Conservation (phyloP, 257 asterid species). For the Petrea volubilis region DNA sequence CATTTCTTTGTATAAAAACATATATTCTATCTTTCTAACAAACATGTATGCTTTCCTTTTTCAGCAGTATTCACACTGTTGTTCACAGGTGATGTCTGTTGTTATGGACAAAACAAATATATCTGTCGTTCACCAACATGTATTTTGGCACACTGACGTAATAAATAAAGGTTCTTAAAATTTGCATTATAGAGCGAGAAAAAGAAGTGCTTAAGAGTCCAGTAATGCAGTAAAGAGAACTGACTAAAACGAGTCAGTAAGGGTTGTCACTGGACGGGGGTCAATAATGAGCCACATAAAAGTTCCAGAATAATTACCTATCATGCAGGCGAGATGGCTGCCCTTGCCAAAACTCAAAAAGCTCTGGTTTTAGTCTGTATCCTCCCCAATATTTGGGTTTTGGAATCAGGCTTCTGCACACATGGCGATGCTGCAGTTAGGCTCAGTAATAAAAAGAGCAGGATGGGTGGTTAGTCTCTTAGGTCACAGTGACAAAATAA, state of each 20-base stretch:
- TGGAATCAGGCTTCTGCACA: constrained; percentile 57
- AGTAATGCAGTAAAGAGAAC: neutral
- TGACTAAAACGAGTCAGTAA: neutral
- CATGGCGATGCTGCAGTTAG: constrained; percentile 10
- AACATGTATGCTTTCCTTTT: neutral
- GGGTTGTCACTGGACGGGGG: neutral
- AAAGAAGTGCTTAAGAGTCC: neutral
- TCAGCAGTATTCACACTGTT: neutral
- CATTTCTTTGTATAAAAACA: neutral
- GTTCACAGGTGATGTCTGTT: neutral
- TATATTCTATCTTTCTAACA: neutral
- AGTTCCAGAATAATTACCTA: constrained; percentile 35
- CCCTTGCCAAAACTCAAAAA: constrained; percentile 92
- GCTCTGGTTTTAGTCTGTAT: constrained; percentile 69
- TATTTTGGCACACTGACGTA: neutral
- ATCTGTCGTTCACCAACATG: neutral
- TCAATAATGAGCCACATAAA: neutral
- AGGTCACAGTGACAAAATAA: neutral
- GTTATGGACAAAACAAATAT: neutral
- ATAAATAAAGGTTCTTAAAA: neutral
- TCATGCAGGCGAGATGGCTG: constrained; percentile 76
- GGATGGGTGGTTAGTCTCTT: neutral
- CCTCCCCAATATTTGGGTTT: constrained; percentile 85
- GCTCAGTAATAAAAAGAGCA: neutral
- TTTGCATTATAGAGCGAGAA: neutral